Base-by-base conservation (phyloP, 768 basidiomycete species). In the Tubosaeta brunneosetosa region DNA sequence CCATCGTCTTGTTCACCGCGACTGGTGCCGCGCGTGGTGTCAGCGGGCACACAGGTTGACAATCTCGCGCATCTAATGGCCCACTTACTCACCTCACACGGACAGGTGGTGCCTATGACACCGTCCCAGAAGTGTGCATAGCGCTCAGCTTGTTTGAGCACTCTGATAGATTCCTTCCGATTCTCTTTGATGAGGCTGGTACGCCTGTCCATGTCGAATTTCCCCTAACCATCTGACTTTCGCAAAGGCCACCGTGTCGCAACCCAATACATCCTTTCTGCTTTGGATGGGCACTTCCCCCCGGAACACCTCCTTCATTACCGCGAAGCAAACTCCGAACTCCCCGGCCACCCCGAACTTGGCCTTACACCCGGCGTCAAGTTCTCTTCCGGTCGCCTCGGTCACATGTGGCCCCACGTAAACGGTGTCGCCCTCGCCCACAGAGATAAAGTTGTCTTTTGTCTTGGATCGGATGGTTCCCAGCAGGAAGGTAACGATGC, bases 401-500 rank as follows among this genome's bases (percentile, higher is more conserved):
- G 91, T 2, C 91, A 94, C 70, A 83, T 92, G 79, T 94, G 91
- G 91, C 85, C 91, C 0, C 69, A 88, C 56, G 86, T 93, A 49
- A 93, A 93, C 65, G 91, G 91, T 61, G 77, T 94, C 44, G 84
- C 91, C 7, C 68, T 94, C 46, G 90, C 90, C 32, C 82, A 93
- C 71, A 77, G 78, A 31, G 82, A 82, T 61, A 88, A 90, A 72
- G 80, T 79, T 44, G 74, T 91, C 11, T 92, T 92, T 71, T 84
- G 85, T 65, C 78, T 94, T 19, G 91, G 91, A 3, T 93, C 91
- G 0, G 91, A 93, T 64, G 91, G 91, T 9, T 91, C 90, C 4
- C 90, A 93, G 65, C 91, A 94, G 67, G 91, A 93, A 66, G 91
- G 91, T 14, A 87, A 93, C 65, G 90, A 93, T 60, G 91, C 91